Evolutionary conservation across 495 filamentous ascomycete genomes (phyloP), one percentile per base, ranked within the genome.

Genomic region (Bathelium albidoporum): DNA sequence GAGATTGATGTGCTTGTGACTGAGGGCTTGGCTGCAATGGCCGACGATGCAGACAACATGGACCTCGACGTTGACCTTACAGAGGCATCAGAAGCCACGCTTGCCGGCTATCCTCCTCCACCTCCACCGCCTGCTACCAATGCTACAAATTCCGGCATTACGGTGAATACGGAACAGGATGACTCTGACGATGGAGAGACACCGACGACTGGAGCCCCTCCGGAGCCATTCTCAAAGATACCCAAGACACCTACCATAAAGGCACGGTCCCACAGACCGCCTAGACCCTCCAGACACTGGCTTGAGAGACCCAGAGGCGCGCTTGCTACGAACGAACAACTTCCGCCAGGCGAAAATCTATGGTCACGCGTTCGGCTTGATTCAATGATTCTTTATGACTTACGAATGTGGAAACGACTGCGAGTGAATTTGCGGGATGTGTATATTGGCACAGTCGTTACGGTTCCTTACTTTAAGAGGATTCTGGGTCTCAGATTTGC

Each of bases 331-430:
- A 29, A 55, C 16, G 49, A 55, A 11, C 24, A 26, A 16, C n/a
- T 55, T 55, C 49, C 49, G 26, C 66, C 64, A 41, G 26, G 59
- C 20, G 95, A 97, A 70, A 87, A 99, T 70, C 75, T 97, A 36
- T 88, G 87, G 73, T 82, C 92, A 68, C 86, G 94, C 28, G 87
- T 97, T 12, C 88, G 94, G 34, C 78, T 99, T 2, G 94, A 99
- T 73, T 96, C 89, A 88, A 80, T 97, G 73, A 89, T 99, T 45
- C 81, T 99, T n/a, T 99, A 93, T 73, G 94, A 99, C 71, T 77
- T 99, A 43, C 78, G 94, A 60, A 79, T 99, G 75, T 99, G 94
- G 94, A 99, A 99, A 77, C 92, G 90, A 71, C 85, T 91, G 9
- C 85, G 94, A 16, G 89, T 90, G 45, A 87, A 95, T 68, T 79